phyloP scores from a whole-genome alignment of 768 basidiomycete species.

The Serendipita indica region DNA sequence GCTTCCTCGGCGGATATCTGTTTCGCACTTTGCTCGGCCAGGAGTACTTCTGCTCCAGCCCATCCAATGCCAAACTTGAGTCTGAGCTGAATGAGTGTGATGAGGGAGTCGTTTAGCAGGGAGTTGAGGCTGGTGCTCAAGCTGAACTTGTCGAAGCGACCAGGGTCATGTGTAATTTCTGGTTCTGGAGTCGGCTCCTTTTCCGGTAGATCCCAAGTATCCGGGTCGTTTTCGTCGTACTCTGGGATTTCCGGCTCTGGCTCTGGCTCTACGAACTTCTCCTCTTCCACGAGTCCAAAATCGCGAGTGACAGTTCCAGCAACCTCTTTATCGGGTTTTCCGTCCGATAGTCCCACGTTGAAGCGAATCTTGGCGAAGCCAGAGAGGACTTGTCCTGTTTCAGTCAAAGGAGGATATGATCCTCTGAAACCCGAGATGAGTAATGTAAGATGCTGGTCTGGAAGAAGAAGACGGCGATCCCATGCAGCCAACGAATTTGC shows the following conservation, averaged over 20 bases:
- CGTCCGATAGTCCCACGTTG: slow-evolving; percentile 43
- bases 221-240: slow-evolving; percentile 22
- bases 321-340: slow-evolving; percentile 40
- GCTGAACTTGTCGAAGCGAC: slow-evolving; percentile 42
- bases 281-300: slow-evolving; percentile 33
- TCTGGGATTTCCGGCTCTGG: slow-evolving; percentile 19
- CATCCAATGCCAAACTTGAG: slow-evolving; percentile 42
- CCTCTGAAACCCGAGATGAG: slow-evolving; percentile 43
- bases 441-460: slow-evolving; percentile 45
- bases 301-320: slow-evolving; percentile 35
- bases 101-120: slow-evolving; percentile 40
- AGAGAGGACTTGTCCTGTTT: slow-evolving; percentile 29
- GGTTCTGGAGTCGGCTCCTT: slow-evolving; percentile 18
- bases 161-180: slow-evolving; percentile 20
- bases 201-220: slow-evolving; percentile 6
- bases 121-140: slow-evolving; percentile 49
- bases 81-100: slow-evolving; percentile 38
- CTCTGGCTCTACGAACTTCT: slow-evolving; percentile 15
- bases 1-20: slow-evolving; percentile 31
- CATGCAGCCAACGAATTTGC: slow-evolving; percentile 58
- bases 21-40: slow-evolving; percentile 30
- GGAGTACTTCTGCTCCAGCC: slow-evolving; percentile 50
- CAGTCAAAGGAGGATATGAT: slow-evolving; percentile 37
- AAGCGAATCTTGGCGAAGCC: slow-evolving; percentile 33
- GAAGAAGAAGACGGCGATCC: slow-evolving; percentile 48